Evolutionary conservation across 2,329 filamentous ascomycete species (phyloP).

Genomic region (Sporothrix inflata): DNA sequence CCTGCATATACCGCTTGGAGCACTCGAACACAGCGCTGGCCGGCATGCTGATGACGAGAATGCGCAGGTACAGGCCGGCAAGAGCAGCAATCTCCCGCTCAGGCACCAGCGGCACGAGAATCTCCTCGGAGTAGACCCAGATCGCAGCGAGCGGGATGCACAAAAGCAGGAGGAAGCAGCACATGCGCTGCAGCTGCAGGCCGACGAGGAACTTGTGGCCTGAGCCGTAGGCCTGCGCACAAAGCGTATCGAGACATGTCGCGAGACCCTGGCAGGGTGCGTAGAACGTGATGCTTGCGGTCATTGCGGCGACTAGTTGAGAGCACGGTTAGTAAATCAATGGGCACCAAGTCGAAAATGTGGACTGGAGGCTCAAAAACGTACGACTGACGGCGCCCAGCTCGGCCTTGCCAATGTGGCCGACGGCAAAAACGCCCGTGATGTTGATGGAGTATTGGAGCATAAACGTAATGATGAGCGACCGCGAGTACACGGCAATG

Average conservation of each 20-base stretch:
- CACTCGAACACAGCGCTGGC: slow-evolving; percentile 77
- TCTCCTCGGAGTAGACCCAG: slow-evolving; percentile 69
- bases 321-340: neutral
- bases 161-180: slow-evolving; percentile 70
- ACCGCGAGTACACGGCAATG: slow-evolving; percentile 70
- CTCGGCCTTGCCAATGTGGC: slow-evolving; percentile 72
- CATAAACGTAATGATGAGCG: slow-evolving; percentile 73
- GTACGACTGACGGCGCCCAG: slow-evolving; percentile 64
- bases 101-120: slow-evolving; percentile 68
- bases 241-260: slow-evolving; percentile 89
- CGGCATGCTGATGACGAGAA: slow-evolving; percentile 71
- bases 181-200: slow-evolving; percentile 78
- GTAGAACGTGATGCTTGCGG: slow-evolving; percentile 76
- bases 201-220: slow-evolving; percentile 88
- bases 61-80: slow-evolving; percentile 72
- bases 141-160: slow-evolving; percentile 71
- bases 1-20: slow-evolving; percentile 79
- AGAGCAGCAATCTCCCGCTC: slow-evolving; percentile 71
- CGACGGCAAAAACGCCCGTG: slow-evolving; percentile 77
- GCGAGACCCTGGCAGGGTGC: slow-evolving; percentile 82
- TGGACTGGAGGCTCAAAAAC: slow-evolving; percentile 31
- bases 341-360: neutral
- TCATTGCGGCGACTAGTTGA: slow-evolving; percentile 68
- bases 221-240: slow-evolving; percentile 90
- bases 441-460: slow-evolving; percentile 86